Conservation (phyloP, 2,329 filamentous ascomycete genomes). For the Fusarium tricinctum region DNA sequence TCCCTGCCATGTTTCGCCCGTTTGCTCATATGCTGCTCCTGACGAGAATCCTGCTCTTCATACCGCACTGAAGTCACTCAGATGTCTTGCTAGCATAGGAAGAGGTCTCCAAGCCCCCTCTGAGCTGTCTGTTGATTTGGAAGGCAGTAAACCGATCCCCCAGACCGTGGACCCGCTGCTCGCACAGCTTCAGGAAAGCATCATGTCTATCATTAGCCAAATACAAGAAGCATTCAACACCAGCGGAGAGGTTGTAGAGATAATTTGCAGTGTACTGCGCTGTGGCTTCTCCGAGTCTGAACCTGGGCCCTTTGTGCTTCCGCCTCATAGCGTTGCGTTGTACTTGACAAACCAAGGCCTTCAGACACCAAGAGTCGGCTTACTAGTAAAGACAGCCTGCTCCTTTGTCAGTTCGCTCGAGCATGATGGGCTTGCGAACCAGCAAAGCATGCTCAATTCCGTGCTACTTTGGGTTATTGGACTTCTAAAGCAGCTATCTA, state of each 20-base stretch:
- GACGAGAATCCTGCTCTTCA: slow-evolving; percentile 63
- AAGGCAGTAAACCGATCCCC: slow-evolving; percentile 58
- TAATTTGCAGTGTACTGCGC: slow-evolving; percentile 78
- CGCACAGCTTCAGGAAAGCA: slow-evolving; percentile 59
- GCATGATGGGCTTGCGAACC: slow-evolving; percentile 59
- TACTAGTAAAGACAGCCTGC: slow-evolving; percentile 78
- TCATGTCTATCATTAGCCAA: slow-evolving; percentile 63
- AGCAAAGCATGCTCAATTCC: slow-evolving; percentile 63
- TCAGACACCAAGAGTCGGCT: slow-evolving; percentile 75
- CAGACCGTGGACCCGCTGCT: slow-evolving; percentile 41
- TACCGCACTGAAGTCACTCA: slow-evolving; percentile 68
- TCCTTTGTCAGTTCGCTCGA: slow-evolving; percentile 75
- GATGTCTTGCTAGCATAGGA: slow-evolving; percentile 78
- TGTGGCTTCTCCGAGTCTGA: slow-evolving; percentile 81
- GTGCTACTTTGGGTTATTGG: slow-evolving; percentile 73
- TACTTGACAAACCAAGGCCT: slow-evolving; percentile 73
- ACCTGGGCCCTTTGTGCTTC: slow-evolving; percentile 83
- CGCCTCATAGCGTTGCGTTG: slow-evolving; percentile 73
- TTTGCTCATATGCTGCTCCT: slow-evolving; percentile 50
- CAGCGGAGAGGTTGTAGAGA: slow-evolving; percentile 78
- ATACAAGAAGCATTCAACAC: slow-evolving; percentile 66
- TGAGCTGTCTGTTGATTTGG: slow-evolving; percentile 77
- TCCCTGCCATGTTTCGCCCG: slow-evolving; percentile 45
- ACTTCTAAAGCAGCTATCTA: slow-evolving; percentile 73
- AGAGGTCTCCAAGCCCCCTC: slow-evolving; percentile 78